These are phyloP conservation scores for Cystofilobasidium bisporidii DNA, from an alignment of 768 basidiomycete genomes.

Conservation along the genomic window DNA sequence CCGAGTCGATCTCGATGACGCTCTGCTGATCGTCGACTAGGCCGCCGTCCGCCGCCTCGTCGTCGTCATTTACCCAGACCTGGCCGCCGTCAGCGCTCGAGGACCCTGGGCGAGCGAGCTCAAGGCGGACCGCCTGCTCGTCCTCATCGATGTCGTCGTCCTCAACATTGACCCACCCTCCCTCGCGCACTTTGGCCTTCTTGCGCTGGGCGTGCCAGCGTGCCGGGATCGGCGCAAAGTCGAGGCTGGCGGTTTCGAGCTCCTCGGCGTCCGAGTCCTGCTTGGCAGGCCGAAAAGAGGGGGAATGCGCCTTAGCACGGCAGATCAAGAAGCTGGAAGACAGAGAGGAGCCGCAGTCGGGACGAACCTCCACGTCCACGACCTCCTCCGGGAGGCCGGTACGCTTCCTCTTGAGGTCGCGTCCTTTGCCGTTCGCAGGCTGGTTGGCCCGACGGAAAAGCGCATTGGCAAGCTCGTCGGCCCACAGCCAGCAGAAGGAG, in stretches of 20 bases:
- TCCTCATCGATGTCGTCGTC: not conserved
- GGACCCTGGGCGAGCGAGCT: not conserved
- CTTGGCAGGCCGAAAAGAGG: too few relatives aligned
- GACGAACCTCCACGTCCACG: not conserved
- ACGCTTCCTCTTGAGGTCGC: not conserved
- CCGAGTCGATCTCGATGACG: not conserved
- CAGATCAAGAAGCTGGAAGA: too few relatives aligned
- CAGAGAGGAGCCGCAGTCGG: too few relatives aligned
- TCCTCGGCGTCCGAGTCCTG: not conserved
- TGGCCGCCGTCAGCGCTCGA: not conserved
- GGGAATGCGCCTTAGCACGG: too few relatives aligned
- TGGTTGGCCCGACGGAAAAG: not conserved
- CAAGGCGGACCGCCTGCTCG: not conserved
- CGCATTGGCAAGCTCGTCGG: constrained; percentile 2
- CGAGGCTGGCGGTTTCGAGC: not conserved
- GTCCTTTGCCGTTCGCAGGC: not conserved
- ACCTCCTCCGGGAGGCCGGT: not conserved
- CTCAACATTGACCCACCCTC: not conserved
- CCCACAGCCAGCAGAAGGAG: constrained; percentile 10
- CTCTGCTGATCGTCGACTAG: not conserved
- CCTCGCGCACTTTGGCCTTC: not conserved
- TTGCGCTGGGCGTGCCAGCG: not conserved
- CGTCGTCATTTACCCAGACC: not conserved
- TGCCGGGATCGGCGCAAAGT: not conserved
- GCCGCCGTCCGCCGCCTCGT: too few relatives aligned